Conservation (phyloP, 305 asterid species). For the Fraxinus sp. region DNA sequence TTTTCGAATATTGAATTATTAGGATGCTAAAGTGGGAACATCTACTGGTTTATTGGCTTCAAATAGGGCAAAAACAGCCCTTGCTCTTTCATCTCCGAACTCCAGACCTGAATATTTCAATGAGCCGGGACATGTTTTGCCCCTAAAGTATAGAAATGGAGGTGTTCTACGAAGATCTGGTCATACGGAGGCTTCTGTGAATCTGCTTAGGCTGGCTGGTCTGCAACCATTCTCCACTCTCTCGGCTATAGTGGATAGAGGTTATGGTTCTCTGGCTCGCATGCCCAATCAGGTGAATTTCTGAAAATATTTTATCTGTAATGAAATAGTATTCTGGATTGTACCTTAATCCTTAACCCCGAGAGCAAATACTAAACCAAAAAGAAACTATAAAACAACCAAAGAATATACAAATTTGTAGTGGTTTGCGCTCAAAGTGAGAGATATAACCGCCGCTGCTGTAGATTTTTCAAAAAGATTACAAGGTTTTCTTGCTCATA, state of each 20-base stretch:
- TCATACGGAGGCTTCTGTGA: slow-evolving; percentile 82
- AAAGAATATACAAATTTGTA: neutral
- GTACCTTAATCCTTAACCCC: neutral
- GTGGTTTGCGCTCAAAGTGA: neutral
- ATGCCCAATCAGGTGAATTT: slow-evolving; percentile 44
- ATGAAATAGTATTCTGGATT: neutral
- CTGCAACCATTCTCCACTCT: slow-evolving; percentile 57
- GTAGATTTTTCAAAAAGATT: neutral
- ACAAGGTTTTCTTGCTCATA: neutral
- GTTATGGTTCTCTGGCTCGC: slow-evolving; percentile 68
- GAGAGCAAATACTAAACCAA: neutral
- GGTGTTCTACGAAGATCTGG: slow-evolving; percentile 76
- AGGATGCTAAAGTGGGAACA: slow-evolving; percentile 79
- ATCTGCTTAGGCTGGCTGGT: slow-evolving; percentile 58
- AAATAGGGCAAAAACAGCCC: slow-evolving; percentile 72
- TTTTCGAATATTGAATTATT: neutral
- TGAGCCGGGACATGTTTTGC: slow-evolving; percentile 87
- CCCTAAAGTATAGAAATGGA: slow-evolving; percentile 70
- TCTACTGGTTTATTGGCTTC: slow-evolving; percentile 74
- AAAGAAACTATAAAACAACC: neutral
- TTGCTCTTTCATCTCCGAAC: slow-evolving; percentile 56
- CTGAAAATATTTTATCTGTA: neutral
- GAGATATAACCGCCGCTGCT: neutral
- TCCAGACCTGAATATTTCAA: slow-evolving; percentile 68
- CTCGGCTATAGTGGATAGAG: slow-evolving; percentile 55